These are phyloP conservation scores for Cephalotrichum gorgonifer DNA, from an alignment of 2,329 filamentous ascomycete genomes.

Conservation along the genomic window DNA sequence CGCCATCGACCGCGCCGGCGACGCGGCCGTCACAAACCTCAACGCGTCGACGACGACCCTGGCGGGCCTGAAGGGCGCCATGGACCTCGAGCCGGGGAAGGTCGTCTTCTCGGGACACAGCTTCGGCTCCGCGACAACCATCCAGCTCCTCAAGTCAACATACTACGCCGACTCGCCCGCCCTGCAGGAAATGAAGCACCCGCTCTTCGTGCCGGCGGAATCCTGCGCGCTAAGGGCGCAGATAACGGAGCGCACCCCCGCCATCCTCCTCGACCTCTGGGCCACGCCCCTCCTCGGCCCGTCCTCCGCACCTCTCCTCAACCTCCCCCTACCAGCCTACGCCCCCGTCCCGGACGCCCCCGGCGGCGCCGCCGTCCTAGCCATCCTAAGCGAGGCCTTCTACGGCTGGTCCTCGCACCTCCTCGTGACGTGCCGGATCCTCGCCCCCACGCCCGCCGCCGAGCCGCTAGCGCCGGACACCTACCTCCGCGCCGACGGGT, in stretches of 20 bases:
- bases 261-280: conserved; percentile 73
- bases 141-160: conserved; percentile 70
- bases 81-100: conserved; percentile 63
- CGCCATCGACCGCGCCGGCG: conserved; percentile 52
- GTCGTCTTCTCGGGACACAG: conserved; percentile 73
- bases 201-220: conserved; percentile 49
- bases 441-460: conserved; percentile 46
- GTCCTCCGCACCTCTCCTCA: conserved; percentile 51
- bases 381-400: conserved; percentile 67
- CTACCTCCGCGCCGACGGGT: conserved; percentile 30
- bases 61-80: conserved; percentile 44
- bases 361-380: conserved; percentile 51
- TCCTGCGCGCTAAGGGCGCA: conserved; percentile 50
- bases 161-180: conserved; percentile 51
- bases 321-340: conserved; percentile 66
- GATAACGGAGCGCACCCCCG: conserved; percentile 55
- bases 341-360: conserved; percentile 35
- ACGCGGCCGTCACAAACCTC: conserved; percentile 34
- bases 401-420: conserved; percentile 69
- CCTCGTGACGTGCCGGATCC: conserved; percentile 52
- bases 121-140: conserved; percentile 64
- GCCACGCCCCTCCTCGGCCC: conserved; percentile 59
- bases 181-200: conserved; percentile 32
- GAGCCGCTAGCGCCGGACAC: conserved; percentile 27
- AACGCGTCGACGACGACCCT: conserved; percentile 41